These are phyloP conservation scores for Penicillium digitatum DNA, from an alignment of 2,329 filamentous ascomycete species.

Conservation along the genomic window DNA sequence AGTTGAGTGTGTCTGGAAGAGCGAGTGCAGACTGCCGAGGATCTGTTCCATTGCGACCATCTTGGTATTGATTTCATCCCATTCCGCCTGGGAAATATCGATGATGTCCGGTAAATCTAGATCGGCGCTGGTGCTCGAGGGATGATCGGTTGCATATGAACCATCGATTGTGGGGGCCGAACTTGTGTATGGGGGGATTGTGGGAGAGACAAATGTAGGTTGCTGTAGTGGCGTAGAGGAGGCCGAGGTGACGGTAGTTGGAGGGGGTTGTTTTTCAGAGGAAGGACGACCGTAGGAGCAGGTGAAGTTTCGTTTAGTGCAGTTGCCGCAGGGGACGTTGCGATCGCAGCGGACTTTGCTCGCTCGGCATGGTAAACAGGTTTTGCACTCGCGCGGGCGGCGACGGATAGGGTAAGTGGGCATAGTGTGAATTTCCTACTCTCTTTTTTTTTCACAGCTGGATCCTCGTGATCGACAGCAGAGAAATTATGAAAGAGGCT, in stretches of 20 bases:
- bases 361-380: slow-evolving; percentile 48
- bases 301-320: slow-evolving; percentile 40
- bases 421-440: slow-evolving; percentile 18
- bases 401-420: slow-evolving; percentile 36
- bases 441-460: slow-evolving; percentile 11
- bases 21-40: slow-evolving; percentile 29
- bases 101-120: slow-evolving; percentile 27
- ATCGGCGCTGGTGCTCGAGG: slow-evolving; percentile 17
- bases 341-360: slow-evolving; percentile 50
- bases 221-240: slow-evolving; percentile 15
- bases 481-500: slow-evolving; percentile 7
- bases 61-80: slow-evolving; percentile 37
- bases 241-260: slow-evolving; percentile 11
- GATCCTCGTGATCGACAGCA: slow-evolving; percentile 15
- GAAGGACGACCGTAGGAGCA: slow-evolving; percentile 37
- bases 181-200: slow-evolving; percentile 10
- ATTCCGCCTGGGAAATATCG: slow-evolving; percentile 32
- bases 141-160: slow-evolving; percentile 20
- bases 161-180: slow-evolving; percentile 16
- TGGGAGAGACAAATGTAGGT: slow-evolving; percentile 15
- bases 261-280: slow-evolving; percentile 15
- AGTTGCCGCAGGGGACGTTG: slow-evolving; percentile 41
- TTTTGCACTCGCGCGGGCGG: slow-evolving; percentile 42
- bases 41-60: slow-evolving; percentile 36
- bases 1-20: slow-evolving; percentile 29